Conservation (phyloP, 805 yeast species). For the Candida nitratophila region DNA sequence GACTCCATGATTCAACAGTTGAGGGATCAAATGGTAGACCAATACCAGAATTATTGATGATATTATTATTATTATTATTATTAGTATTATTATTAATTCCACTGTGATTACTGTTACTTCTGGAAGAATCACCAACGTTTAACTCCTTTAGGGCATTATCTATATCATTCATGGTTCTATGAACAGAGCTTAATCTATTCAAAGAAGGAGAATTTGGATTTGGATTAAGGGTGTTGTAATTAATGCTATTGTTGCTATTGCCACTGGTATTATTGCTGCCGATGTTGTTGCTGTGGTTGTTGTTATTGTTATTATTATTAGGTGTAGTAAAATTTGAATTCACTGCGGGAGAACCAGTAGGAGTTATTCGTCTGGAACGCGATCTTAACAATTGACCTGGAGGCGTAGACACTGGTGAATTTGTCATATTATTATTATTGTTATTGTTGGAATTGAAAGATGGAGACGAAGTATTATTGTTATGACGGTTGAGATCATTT, state of each 20-base stretch:
- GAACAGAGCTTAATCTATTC: constrained; percentile 32
- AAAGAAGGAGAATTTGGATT: neutral
- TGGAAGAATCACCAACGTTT: constrained; percentile 17
- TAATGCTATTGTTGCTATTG: too few species aligned
- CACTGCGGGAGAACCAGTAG: constrained; percentile 19
- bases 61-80: neutral
- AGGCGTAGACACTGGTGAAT: neutral
- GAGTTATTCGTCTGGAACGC: constrained; percentile 45
- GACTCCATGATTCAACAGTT: constrained; percentile 64
- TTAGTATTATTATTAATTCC: neutral
- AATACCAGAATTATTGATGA: neutral
- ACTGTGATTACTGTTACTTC: neutral
- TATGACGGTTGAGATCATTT: constrained; percentile 6
- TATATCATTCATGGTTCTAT: constrained; percentile 59
- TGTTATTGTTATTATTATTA: neutral
- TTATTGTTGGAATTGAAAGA: neutral
- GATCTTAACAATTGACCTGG: constrained; percentile 36
- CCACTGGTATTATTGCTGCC: too few species aligned
- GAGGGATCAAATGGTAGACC: constrained; percentile 32
- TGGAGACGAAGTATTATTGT: too few species aligned
- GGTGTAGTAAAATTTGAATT: constrained; percentile 10
- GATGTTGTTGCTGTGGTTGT: neutral
- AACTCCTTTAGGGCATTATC: constrained; percentile 67
- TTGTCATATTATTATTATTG: neutral
- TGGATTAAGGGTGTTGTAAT: neutral